Percentiles rank a stretch among this genome's conserved stretches.
These are phyloP conservation scores for Neonectria magnoliae DNA, from an alignment of 2,329 filamentous ascomycete species.

Conservation along the genomic window DNA sequence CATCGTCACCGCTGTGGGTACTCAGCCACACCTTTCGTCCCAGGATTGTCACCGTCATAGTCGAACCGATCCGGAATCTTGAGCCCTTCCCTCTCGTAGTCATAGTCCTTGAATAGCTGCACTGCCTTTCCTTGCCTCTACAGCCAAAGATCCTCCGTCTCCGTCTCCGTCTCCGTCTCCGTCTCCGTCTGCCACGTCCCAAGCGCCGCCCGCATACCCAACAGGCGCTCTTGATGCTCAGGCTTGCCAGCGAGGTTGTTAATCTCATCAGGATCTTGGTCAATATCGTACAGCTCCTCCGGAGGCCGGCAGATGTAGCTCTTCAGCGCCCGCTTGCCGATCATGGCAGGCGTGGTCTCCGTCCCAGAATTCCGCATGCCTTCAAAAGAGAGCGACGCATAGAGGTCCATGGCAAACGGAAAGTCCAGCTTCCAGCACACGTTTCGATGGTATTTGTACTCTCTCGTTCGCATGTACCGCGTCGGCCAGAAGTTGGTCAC, in stretches of 20 bases:
- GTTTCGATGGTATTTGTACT: conserved; percentile 62
- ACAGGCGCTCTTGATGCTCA: conserved; percentile 44
- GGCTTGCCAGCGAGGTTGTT: conserved; percentile 48
- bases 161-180: conserved; percentile 37
- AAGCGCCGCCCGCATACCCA: conserved; percentile 42
- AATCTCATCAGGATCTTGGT: conserved; percentile 56
- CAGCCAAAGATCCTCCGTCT: conserved; percentile 44
- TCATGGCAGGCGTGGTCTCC: conserved; percentile 19
- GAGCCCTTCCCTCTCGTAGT: conserved; percentile 40
- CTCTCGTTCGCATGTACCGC: conserved; percentile 53
- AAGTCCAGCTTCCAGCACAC: conserved; percentile 60
- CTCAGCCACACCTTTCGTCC: conserved; percentile 23
- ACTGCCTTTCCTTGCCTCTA: conserved; percentile 42
- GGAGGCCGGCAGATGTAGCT: conserved; percentile 56
- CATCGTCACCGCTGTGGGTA: conserved; percentile 20
- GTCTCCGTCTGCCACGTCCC: conserved; percentile 44
- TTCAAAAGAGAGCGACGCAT: conserved; percentile 55
- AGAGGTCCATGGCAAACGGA: conserved; percentile 58
- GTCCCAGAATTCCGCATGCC: conserved; percentile 52
- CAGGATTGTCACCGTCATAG: conserved; percentile 36
- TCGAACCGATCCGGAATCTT: conserved; percentile 44
- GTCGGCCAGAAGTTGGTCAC: conserved; percentile 62
- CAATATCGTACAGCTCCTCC: conserved; percentile 59
- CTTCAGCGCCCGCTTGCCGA: conserved; percentile 53
- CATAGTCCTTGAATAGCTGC: conserved; percentile 32